Conservation (phyloP, 306 rosid genomes). For the Mucuna pruriens region DNA sequence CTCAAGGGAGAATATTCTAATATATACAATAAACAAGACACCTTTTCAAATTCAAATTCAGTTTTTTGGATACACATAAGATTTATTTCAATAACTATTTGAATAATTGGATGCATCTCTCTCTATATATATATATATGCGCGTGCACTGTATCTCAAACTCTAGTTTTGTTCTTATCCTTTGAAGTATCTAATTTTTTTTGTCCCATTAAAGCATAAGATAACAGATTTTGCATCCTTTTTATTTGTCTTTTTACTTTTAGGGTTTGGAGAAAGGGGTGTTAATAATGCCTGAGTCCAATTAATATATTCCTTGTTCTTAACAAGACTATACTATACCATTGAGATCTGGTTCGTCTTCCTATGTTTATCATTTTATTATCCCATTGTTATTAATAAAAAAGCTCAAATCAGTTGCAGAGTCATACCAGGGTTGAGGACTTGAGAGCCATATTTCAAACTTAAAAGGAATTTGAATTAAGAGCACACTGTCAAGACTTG, state of each 20-base stretch:
- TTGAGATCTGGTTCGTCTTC: not conserved
- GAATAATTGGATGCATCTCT: not conserved
- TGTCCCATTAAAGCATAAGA: not conserved
- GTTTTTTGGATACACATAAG: not conserved
- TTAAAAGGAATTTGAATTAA: not conserved
- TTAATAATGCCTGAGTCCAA: not conserved
- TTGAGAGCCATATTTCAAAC: not conserved
- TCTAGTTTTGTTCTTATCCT: not conserved
- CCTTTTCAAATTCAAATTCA: not conserved
- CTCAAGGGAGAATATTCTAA: constrained; percentile 3
- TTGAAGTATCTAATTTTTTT: not conserved
- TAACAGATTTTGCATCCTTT: not conserved
- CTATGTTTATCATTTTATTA: not conserved
- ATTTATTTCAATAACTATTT: not conserved
- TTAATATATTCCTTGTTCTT: not conserved
- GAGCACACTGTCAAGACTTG: not conserved
- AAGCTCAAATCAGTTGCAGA: not conserved
- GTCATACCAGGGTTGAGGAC: not conserved
- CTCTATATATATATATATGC: not conserved
- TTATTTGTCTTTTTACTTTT: not conserved
- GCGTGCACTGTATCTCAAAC: not conserved
- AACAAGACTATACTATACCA: not conserved
- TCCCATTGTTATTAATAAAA: not conserved
- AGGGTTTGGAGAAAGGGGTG: not conserved
- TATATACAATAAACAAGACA: not conserved